phyloP scores from a whole-genome alignment of 2,329 filamentous ascomycete genomes.

The Ophiostoma sp. region DNA sequence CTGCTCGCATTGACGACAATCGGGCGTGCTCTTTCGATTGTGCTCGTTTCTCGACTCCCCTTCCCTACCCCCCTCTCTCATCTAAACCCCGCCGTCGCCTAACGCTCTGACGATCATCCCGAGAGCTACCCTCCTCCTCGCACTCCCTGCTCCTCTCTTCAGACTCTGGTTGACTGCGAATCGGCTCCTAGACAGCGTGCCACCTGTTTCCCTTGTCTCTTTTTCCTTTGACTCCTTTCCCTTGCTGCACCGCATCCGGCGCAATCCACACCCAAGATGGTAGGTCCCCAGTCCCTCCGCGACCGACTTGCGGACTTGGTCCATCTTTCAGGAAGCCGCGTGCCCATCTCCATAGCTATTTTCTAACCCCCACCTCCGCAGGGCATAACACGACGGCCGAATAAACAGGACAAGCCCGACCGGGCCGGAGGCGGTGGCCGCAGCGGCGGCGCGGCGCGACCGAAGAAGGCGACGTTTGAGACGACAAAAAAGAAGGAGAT shows the following conservation, averaged over 20 bases:
- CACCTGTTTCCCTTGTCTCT: neutral
- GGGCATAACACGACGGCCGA: conserved; percentile 53
- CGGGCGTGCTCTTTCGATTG: neutral
- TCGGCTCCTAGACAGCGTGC: neutral
- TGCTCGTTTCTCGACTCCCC: neutral
- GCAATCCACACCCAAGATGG: conserved; percentile 19
- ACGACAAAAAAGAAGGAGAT: conserved; percentile 99
- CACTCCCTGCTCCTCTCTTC: neutral
- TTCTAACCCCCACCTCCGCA: conserved; percentile 32
- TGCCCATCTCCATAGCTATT: neutral
- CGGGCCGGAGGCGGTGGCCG: conserved; percentile 46
- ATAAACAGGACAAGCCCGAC: conserved; percentile 48
- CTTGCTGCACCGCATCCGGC: neutral
- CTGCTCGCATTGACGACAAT: conserved; percentile 1
- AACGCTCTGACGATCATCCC: conserved; percentile 11
- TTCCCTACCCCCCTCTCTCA: neutral
- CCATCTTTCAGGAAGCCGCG: neutral
- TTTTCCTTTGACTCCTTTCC: neutral
- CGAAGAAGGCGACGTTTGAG: conserved; percentile 95
- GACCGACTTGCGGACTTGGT: neutral
- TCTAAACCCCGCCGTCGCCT: neutral
- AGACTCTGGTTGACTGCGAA: neutral
- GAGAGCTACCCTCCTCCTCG: neutral
- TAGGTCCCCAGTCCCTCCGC: conserved; percentile 6
- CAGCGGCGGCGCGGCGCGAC: conserved; percentile 56